phyloP scores from a whole-genome alignment of 352 stramenopile species.

The Plasmopara halstedii region DNA sequence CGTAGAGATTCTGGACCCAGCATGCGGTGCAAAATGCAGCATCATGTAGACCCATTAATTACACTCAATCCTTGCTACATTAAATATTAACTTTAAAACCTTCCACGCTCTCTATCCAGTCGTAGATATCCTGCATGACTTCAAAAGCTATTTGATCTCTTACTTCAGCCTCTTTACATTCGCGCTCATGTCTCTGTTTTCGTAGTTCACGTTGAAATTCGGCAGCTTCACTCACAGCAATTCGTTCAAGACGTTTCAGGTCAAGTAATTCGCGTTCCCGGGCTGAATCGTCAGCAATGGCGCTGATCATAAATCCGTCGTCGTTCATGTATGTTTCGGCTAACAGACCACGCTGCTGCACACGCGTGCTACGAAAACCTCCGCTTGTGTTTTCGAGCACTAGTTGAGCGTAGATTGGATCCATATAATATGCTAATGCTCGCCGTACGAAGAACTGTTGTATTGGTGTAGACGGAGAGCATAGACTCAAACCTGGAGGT shows the following conservation, averaged over 20 bases:
- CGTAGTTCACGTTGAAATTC: constrained; percentile 24
- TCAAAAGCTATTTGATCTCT: constrained; percentile 1
- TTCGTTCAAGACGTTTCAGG: constrained; percentile 27
- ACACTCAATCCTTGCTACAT: constrained; percentile 7
- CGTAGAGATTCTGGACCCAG: constrained; percentile 30
- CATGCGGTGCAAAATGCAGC: constrained; percentile 37
- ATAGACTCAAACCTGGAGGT: constrained; percentile 19
- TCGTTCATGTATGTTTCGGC: constrained; percentile 31
- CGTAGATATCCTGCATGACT: constrained; percentile 6
- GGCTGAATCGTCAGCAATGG: constrained; percentile 16
- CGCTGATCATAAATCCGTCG: constrained; percentile 58
- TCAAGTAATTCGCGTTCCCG: constrained; percentile 23
- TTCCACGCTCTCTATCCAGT: constrained; percentile 2
- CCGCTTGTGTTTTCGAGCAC: constrained; percentile 36
- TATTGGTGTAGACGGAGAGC: constrained; percentile 40
- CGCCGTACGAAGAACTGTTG: constrained; percentile 42
- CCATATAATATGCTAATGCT: constrained; percentile 36
- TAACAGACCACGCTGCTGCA: constrained; percentile 44
- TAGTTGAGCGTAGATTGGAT: constrained; percentile 58
- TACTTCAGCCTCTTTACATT: constrained; percentile 26
- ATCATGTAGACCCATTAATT: constrained; percentile 39
- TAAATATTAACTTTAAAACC: constrained; percentile 4
- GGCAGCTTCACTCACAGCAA: constrained; percentile 38
- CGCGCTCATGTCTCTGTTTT: constrained; percentile 9
- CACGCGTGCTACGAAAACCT: constrained; percentile 30